These are phyloP conservation scores for Aspergillus neotritici DNA, from an alignment of 2,329 filamentous ascomycete species.

Conservation along the genomic window DNA sequence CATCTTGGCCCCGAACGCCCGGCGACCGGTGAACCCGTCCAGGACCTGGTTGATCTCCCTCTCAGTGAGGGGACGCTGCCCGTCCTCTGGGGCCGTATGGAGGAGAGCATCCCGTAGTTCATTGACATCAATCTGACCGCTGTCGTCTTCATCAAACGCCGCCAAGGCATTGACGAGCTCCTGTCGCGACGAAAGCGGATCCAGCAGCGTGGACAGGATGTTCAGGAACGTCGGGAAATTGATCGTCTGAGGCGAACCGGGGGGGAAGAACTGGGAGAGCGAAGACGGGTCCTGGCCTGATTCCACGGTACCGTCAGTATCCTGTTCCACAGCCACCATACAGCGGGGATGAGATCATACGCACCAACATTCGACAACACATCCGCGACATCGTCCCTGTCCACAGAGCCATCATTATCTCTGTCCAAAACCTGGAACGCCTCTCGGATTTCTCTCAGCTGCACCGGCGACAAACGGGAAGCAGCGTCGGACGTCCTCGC, in stretches of 20 bases:
- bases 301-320: conserved; percentile 3
- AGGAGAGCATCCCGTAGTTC: conserved; percentile 79
- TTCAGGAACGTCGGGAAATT: conserved; percentile 82
- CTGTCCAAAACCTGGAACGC: conserved; percentile 90
- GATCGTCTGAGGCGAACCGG: conserved; percentile 64
- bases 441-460: conserved; percentile 82
- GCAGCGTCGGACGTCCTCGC: conserved; percentile 31
- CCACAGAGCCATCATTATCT: conserved; percentile 77
- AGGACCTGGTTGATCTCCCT: conserved; percentile 82
- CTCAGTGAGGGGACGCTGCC: conserved; percentile 58
- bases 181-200: conserved; percentile 66
- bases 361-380: conserved; percentile 80
- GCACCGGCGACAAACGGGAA: conserved; percentile 62
- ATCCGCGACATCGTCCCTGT: conserved; percentile 75
- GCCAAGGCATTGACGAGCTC: conserved; percentile 88
- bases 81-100: conserved; percentile 71
- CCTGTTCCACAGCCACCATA: neutral
- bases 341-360: conserved; percentile 2
- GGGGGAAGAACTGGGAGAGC: conserved; percentile 76
- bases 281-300: conserved; percentile 70
- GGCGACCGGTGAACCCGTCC: conserved; percentile 73
- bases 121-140: conserved; percentile 78
- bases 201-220: conserved; percentile 67
- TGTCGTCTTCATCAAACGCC: conserved; percentile 93
- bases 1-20: conserved; percentile 62